Base-by-base conservation (phyloP, 257 asterid genomes). In the Agastache rugosa region DNA sequence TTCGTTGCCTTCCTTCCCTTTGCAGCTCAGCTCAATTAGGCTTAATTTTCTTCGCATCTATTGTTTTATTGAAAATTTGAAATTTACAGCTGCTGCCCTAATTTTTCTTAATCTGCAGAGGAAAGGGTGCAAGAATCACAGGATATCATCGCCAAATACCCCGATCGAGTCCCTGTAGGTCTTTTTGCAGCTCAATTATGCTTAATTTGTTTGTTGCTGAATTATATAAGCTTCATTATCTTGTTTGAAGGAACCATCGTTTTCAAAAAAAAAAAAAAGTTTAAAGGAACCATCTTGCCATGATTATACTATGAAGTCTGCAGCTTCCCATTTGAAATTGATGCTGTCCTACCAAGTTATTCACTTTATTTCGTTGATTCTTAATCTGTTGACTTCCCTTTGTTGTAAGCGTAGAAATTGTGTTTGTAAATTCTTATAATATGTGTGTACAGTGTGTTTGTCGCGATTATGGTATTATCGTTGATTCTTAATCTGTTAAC, bases 131-230 rank as follows among this genome's bases (percentile, higher is more conserved):
- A 72, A 48, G 98, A 93, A 82, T 93, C 98, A 10, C 87, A 79
- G 63, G 97, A 89, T 5, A 93, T 93, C 77, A 87, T 89, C 50
- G 90, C 95, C 77, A 91, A 87, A 76, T 91, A 91, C 72, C 98
- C 98, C 8, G 96, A 91, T 89, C 93, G 98, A 22, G 81, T 93
- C 10, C 98, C 98, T 72, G 97, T 93, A 75, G 41, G 92, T 76
- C 29, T 74, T 55, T 58, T 29, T 34, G 4, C 53, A 23, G 6
- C 37, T n/a, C 16, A 7, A 6, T 9, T 16, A 5, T 5, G 37
- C n/a, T 31, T 31, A 4, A 44, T 45, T 11, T 14, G 2, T 37
- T 8, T 11, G 58, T 41, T 31, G 23, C 5, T 22, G 9, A 25
- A 58, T 41, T 23, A 23, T 23, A 45, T 47, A 11, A 39, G 35